Conservation (phyloP, 1,139 yeast genomes). For the Suhomyces taliae region DNA sequence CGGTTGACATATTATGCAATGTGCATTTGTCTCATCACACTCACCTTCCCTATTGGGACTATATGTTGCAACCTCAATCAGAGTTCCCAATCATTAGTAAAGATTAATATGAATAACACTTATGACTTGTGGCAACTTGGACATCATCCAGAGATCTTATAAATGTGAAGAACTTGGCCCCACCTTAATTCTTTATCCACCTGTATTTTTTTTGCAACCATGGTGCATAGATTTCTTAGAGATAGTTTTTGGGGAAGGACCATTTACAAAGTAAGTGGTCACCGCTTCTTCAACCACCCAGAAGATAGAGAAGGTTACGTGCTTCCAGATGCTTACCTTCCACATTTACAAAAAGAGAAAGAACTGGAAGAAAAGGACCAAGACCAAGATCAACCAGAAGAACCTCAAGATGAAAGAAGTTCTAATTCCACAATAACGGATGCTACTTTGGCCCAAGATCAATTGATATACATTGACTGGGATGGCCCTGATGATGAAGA, state of each 20-base stretch:
- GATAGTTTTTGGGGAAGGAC: constrained; percentile 37
- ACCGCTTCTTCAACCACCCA: constrained; percentile 22
- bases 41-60: too few species aligned
- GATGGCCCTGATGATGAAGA: constrained; percentile 55
- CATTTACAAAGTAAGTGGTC: constrained; percentile 28
- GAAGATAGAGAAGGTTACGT: constrained; percentile 37
- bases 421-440: background rate
- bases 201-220: background rate
- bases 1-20: too few species aligned
- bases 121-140: too few species aligned
- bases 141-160: too few species aligned
- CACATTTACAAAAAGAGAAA: too few species aligned
- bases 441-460: background rate
- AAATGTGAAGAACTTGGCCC: too few species aligned
- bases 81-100: too few species aligned
- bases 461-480: constrained; percentile 32
- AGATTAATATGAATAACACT: too few species aligned
- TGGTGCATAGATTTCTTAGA: constrained; percentile 22
- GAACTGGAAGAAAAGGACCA: too few species aligned
- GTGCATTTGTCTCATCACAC: too few species aligned
- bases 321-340: constrained; percentile 32
- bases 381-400: background rate
- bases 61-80: too few species aligned
- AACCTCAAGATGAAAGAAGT: constrained; percentile 13
- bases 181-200: too few species aligned